Base-by-base conservation (phyloP, 2,329 filamentous ascomycete genomes). In the Fusarium sp. region DNA sequence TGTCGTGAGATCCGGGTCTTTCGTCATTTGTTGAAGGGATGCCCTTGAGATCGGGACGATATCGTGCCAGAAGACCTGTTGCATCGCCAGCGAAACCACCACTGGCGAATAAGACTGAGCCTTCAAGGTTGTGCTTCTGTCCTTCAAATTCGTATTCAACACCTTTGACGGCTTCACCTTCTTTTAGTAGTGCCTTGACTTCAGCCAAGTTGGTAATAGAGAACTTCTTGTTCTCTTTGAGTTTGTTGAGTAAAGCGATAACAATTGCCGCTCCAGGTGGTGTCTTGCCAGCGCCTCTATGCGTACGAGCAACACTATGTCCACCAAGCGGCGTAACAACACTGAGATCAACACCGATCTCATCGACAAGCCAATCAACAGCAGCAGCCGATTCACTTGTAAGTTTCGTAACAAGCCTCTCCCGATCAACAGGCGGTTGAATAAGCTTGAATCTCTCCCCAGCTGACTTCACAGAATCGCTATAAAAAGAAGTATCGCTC, bases 61-160 rank as follows among this genome's bases (percentile, higher is more conserved):
- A 86, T 45, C 81, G 76, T 2, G 84, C 83, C 2, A 91, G 76
- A 41, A 90, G 74, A 0, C 89, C 89, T 24, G 83, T 76, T 4
- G 87, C 83, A 73, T 91, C 89, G 13, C 89, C 89, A 0, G 84
- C 88, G 62, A 91, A 91, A 0, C 89, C 89, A 9, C 89, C 89
- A 0, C 82, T 82, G 0, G 89, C 85, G 60, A 91, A 89, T 7
- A 91, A 80, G 0, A 91, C 87, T 0, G 86, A 84, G 0, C 75
- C 75, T 11, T 76, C 72, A 2, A 88, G 74, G 13, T 79, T 79
- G 16, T 83, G 78, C 22, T 76, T 74, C 57, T 78, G 66, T 3
- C 78, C 80, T 4, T 80, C 79, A 0, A 73, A 68, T 10, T 66
- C 73, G 63, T 86, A 90, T 61, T 86, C 81, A 4, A 91, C 86